Percentiles rank a stretch among this genome's conserved stretches.
phyloP scores from a whole-genome alignment of 2,329 filamentous ascomycete genomes.

The Fusarium citri region DNA sequence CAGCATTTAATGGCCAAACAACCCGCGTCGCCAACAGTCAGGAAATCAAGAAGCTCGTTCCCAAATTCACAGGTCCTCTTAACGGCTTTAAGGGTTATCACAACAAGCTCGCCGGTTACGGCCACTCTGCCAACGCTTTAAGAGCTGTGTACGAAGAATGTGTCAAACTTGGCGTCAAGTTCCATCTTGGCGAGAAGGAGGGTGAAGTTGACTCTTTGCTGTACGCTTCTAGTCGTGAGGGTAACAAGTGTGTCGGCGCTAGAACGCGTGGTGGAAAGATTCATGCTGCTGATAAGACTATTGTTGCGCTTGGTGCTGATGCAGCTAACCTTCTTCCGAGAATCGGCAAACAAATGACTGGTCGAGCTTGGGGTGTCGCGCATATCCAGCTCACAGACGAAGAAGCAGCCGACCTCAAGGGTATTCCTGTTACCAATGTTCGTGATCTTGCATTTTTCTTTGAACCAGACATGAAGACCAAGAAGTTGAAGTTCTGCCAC shows the following conservation, averaged over 20 bases:
- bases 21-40: conserved; percentile 6
- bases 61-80: conserved; percentile 19
- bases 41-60: conserved; percentile 27
- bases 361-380: conserved; percentile 27
- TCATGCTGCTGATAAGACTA: conserved; percentile 23
- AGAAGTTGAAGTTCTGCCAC: conserved; percentile 35
- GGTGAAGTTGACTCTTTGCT: conserved; percentile 28
- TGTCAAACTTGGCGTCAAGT: conserved; percentile 25
- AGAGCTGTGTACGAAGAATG: conserved; percentile 27
- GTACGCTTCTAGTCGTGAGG: conserved; percentile 18
- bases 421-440: conserved; percentile 30
- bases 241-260: conserved; percentile 20
- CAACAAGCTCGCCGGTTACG: conserved; percentile 31
- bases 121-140: conserved; percentile 24
- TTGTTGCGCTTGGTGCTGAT: conserved; percentile 22
- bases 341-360: conserved; percentile 31
- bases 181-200: conserved; percentile 7
- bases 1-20: conserved; percentile 24
- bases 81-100: conserved; percentile 21
- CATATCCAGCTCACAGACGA: conserved; percentile 30
- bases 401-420: conserved; percentile 19
- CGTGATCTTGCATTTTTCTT: conserved; percentile 33
- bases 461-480: conserved; percentile 20
- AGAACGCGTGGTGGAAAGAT: conserved; percentile 12
- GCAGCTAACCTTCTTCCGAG: conserved; percentile 17